Evolutionary conservation across 306 rosid genomes (phyloP).

Genomic region (Casuarina cunninghamiana): DNA sequence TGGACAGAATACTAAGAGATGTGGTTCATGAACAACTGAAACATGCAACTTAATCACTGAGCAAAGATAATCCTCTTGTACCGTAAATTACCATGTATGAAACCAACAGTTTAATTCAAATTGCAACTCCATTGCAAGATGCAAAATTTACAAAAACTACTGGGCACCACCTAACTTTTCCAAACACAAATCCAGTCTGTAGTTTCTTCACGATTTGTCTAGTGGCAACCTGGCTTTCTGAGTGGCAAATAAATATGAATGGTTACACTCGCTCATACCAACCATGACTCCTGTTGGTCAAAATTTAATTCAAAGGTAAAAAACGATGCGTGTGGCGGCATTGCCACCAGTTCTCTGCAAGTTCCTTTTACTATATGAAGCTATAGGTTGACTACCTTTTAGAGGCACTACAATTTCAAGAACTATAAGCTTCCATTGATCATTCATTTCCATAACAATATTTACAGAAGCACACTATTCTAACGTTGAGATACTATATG

Average conservation of each 20-base stretch:
- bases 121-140: too few species aligned
- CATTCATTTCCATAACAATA: slow-evolving; percentile 9
- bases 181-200: too few species aligned
- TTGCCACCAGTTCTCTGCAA: too few species aligned
- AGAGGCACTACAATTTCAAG: background rate
- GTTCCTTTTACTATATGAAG: background rate
- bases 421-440: background rate
- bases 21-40: slow-evolving; percentile 5
- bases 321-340: background rate
- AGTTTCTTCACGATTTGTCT: background rate
- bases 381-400: background rate
- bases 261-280: background rate
- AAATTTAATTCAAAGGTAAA: background rate
- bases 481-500: slow-evolving; percentile 23
- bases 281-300: background rate
- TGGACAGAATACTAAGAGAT: slow-evolving; percentile 1
- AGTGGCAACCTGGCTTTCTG: background rate
- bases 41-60: background rate
- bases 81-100: too few species aligned
- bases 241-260: background rate
- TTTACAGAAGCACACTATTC: slow-evolving; percentile 30
- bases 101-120: too few species aligned
- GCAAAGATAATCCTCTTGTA: background rate
- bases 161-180: too few species aligned
- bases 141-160: too few species aligned